phyloP scores from a whole-genome alignment of 768 basidiomycete genomes.

The Calocera viscosa region DNA sequence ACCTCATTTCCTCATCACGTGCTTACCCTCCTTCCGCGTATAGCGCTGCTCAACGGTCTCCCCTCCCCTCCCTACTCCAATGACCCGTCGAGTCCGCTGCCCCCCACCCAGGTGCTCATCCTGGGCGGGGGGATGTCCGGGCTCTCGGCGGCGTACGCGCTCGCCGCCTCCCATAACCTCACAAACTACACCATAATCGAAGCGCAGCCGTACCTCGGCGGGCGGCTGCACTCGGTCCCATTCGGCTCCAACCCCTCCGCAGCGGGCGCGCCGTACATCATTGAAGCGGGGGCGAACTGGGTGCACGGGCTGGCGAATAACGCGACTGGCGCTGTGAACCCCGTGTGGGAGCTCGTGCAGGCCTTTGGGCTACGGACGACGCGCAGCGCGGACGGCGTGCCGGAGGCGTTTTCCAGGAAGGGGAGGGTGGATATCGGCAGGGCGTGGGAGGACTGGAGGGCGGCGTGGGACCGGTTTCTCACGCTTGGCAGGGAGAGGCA shows the following conservation, averaged over 20 bases:
- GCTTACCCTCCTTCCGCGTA: not conserved
- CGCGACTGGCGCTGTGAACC: not conserved
- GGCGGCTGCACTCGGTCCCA: not conserved
- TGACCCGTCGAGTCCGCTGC: not conserved
- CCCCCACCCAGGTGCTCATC: not conserved
- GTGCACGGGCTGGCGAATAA: not conserved
- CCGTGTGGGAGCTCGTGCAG: not conserved
- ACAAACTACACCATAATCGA: not conserved
- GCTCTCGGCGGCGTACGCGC: not conserved
- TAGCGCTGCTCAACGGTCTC: slow-evolving; percentile 5
- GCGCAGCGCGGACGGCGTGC: not conserved
- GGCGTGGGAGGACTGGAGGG: not conserved
- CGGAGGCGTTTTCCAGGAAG: not conserved
- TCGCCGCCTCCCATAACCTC: not conserved
- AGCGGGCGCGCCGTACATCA: not conserved
- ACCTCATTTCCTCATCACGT: not conserved
- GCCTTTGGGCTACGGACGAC: not conserved
- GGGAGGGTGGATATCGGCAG: not conserved
- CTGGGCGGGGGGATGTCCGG: not conserved
- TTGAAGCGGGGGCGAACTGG: not conserved
- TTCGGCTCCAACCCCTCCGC: not conserved
- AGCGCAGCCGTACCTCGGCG: not conserved
- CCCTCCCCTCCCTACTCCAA: not conserved
- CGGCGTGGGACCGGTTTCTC: not conserved
- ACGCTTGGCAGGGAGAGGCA: not conserved